Conservation (phyloP, 352 stramenopile species). For the Pythium pyrilobum region DNA sequence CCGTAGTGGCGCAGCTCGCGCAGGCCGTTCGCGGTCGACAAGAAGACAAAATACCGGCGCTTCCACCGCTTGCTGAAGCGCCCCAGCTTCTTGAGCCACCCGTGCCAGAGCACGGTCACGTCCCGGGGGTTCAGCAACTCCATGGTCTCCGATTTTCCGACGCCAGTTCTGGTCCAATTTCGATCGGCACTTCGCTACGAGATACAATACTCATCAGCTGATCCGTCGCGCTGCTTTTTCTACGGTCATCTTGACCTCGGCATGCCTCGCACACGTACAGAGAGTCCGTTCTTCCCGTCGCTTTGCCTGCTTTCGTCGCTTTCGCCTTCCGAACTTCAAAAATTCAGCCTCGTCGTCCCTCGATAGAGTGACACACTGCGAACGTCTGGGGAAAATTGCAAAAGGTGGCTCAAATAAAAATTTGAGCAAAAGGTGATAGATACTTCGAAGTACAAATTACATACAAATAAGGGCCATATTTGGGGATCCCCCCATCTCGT, state of each 20-base stretch:
- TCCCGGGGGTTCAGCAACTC: slow-evolving; percentile 32
- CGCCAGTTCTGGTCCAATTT: background rate
- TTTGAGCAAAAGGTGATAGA: no score
- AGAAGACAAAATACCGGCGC: slow-evolving; percentile 72
- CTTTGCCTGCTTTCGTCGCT: background rate
- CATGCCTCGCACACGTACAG: no score
- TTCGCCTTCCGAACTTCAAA: background rate
- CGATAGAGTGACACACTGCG: no score
- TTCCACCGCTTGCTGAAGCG: slow-evolving; percentile 81
- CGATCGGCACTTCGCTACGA: background rate
- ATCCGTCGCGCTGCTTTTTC: background rate
- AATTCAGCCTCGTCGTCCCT: background rate
- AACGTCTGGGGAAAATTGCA: no score
- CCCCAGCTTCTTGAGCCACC: slow-evolving; percentile 81
- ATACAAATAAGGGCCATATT: no score
- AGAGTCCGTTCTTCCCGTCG: no score
- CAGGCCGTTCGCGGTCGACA: slow-evolving; percentile 54
- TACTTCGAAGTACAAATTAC: no score
- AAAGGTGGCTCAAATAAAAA: no score
- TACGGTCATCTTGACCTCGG: no score
- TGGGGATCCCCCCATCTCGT: no score
- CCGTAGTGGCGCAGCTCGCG: slow-evolving; percentile 78
- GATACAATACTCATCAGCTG: background rate
- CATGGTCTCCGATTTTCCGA: slow-evolving; percentile 1
- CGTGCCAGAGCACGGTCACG: slow-evolving; percentile 75